These are phyloP conservation scores for Herpetomonas muscarum DNA, from an alignment of 208 protist genomes.

Conservation along the genomic window DNA sequence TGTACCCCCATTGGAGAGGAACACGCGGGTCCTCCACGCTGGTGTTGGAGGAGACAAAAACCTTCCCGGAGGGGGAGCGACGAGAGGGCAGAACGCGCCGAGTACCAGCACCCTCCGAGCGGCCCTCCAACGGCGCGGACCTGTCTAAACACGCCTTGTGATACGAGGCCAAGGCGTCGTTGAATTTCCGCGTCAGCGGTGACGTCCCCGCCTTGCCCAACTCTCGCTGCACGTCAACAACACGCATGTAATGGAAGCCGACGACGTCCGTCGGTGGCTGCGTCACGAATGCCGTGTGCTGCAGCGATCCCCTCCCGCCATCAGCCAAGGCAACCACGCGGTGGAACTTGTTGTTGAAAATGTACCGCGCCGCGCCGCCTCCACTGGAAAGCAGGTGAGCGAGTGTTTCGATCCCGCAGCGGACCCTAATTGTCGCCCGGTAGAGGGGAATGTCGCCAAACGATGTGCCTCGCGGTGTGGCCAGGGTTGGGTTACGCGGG, in stretches of 20 bases:
- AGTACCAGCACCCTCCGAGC: background rate
- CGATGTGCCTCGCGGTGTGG: background rate
- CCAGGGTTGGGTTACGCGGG: background rate
- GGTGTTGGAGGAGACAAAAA: constrained; percentile 14
- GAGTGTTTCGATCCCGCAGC: constrained; percentile 17
- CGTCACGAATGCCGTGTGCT: constrained; percentile 15
- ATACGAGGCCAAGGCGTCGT: constrained; percentile 5
- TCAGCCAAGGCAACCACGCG: constrained; percentile 10
- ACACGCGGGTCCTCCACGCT: constrained; percentile 11
- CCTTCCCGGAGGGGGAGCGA: background rate
- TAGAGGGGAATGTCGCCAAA: constrained; percentile 3
- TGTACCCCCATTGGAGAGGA: constrained; percentile 1
- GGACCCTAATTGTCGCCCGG: constrained; percentile 11
- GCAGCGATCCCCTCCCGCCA: background rate
- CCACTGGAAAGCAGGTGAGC: constrained; percentile 15
- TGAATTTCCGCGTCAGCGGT: constrained; percentile 5
- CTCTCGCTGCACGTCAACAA: background rate
- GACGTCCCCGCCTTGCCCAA: constrained; percentile 2
- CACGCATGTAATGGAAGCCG: constrained; percentile 4
- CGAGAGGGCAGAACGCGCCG: background rate
- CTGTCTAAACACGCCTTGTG: background rate
- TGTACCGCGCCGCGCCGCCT: constrained; percentile 15
- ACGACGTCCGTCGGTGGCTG: constrained; percentile 16
- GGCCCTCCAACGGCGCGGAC: background rate
- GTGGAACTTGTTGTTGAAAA: constrained; percentile 8